Conservation (phyloP, 2,329 filamentous ascomycete species). For the Monosporascus sp. region DNA sequence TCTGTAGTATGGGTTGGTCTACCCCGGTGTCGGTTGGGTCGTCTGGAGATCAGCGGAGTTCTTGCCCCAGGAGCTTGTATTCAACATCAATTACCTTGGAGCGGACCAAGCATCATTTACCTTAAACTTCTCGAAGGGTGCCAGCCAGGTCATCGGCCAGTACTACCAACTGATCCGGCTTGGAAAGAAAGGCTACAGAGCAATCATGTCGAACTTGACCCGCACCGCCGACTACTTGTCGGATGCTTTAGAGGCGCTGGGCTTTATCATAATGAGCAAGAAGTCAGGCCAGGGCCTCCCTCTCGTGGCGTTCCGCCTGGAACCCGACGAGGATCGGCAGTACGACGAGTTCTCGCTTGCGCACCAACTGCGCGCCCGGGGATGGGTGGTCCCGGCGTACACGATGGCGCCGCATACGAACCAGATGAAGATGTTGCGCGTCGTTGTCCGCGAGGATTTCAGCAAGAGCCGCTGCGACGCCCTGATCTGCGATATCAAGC, state of each 20-base stretch:
- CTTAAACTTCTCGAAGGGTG: slow-evolving; percentile 94
- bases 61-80: slow-evolving; percentile 86
- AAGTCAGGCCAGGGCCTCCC: slow-evolving; percentile 73
- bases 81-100: slow-evolving; percentile 98
- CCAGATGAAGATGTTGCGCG: slow-evolving; percentile 80
- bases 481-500: slow-evolving; percentile 71
- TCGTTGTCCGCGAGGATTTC: slow-evolving; percentile 92
- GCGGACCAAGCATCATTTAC: slow-evolving; percentile 95
- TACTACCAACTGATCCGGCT: slow-evolving; percentile 97
- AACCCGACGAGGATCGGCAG: slow-evolving; percentile 50
- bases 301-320: slow-evolving; percentile 81
- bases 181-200: slow-evolving; percentile 83
- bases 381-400: slow-evolving; percentile 93
- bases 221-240: slow-evolving; percentile 84
- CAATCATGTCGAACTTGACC: slow-evolving; percentile 93
- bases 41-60: slow-evolving; percentile 81
- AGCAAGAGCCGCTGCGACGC: slow-evolving; percentile 74
- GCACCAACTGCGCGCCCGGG: slow-evolving; percentile 77
- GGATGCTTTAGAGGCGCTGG: slow-evolving; percentile 63
- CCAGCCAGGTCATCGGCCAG: slow-evolving; percentile 90
- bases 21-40: slow-evolving; percentile 92
- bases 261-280: slow-evolving; percentile 86
- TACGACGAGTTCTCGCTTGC: slow-evolving; percentile 76
- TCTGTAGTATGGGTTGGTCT: slow-evolving; percentile 56
- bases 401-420: slow-evolving; percentile 91